phyloP scores from a whole-genome alignment of 345 rosid genomes.

The Hibiscus tridactylites region DNA sequence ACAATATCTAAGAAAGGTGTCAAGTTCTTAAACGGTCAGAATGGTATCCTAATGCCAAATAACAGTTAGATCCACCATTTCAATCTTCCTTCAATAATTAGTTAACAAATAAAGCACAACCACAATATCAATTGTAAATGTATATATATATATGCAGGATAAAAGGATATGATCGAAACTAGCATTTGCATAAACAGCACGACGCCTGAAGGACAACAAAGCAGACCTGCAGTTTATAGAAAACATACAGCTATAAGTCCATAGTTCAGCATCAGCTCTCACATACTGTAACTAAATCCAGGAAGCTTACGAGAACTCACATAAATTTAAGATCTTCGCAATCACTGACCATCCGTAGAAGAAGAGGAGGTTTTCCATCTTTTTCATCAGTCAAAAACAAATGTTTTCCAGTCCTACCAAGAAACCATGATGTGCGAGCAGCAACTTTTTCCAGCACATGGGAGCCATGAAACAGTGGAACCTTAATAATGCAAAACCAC shows the following conservation, averaged over 20 bases:
- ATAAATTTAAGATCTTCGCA: constrained; percentile 61
- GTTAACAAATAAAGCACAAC: background rate
- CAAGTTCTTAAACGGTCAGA: constrained; percentile 33
- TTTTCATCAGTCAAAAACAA: constrained; percentile 57
- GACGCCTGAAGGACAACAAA: constrained; percentile 62
- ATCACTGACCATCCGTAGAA: constrained; percentile 63
- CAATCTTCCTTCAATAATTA: background rate
- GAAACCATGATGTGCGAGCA: constrained; percentile 42
- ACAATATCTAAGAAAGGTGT: constrained; percentile 54
- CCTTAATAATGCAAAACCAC: constrained; percentile 30
- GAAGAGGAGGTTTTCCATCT: constrained; percentile 65
- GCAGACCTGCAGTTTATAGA: constrained; percentile 58
- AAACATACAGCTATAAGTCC: constrained; percentile 7
- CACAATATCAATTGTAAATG: background rate
- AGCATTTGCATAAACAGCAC: constrained; percentile 75
- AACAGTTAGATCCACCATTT: background rate
- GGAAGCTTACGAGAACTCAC: constrained; percentile 38
- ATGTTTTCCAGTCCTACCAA: constrained; percentile 83
- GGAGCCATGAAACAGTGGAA: constrained; percentile 64
- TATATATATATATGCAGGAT: background rate
- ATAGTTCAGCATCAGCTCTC: background rate
- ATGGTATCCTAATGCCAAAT: background rate
- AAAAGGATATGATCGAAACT: constrained; percentile 69
- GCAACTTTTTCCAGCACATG: constrained; percentile 56
- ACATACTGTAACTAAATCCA: background rate